A percentile compares a stretch with the other conserved stretches of the same genome.
Evolutionary conservation across 2,329 filamentous ascomycete genomes (phyloP).

Genomic region (Onygenales sp.): DNA sequence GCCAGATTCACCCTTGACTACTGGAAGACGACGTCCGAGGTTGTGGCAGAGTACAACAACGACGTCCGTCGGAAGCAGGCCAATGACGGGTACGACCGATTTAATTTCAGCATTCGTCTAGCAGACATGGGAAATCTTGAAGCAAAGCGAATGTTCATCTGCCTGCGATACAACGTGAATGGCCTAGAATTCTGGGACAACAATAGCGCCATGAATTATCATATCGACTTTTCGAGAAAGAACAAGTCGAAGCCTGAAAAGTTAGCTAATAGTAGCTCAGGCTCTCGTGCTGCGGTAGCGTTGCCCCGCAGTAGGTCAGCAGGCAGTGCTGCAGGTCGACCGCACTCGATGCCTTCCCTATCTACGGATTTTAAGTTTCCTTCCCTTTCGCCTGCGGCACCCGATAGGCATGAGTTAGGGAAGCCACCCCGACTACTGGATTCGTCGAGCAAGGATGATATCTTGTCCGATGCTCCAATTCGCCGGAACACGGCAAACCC

Average conservation of each 20-base stretch:
- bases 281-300: slow-evolving; percentile 42
- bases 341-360: slow-evolving; percentile 41
- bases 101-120: slow-evolving; percentile 89
- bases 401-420: neutral
- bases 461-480: slow-evolving; percentile 50
- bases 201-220: slow-evolving; percentile 78
- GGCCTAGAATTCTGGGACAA: slow-evolving; percentile 93
- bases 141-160: slow-evolving; percentile 85
- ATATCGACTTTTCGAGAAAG: slow-evolving; percentile 86
- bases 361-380: slow-evolving; percentile 62
- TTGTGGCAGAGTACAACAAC: slow-evolving; percentile 76
- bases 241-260: slow-evolving; percentile 47
- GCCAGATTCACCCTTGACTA: slow-evolving; percentile 94
- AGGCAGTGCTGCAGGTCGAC: slow-evolving; percentile 39
- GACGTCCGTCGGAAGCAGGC: slow-evolving; percentile 60
- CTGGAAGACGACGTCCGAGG: slow-evolving; percentile 97
- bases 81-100: slow-evolving; percentile 67
- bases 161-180: slow-evolving; percentile 75
- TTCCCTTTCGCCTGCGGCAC: slow-evolving; percentile 2
- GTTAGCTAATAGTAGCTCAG: slow-evolving; percentile 40
- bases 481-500: slow-evolving; percentile 42
- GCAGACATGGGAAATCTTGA: slow-evolving; percentile 86
- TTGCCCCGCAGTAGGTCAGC: slow-evolving; percentile 60
- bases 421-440: neutral
- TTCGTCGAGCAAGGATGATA: slow-evolving; percentile 46